Percentiles rank a stretch among this genome's conserved stretches.
Evolutionary conservation across 2,329 filamentous ascomycete species (phyloP).

Genomic region (Colletotrichum euphorbiae): DNA sequence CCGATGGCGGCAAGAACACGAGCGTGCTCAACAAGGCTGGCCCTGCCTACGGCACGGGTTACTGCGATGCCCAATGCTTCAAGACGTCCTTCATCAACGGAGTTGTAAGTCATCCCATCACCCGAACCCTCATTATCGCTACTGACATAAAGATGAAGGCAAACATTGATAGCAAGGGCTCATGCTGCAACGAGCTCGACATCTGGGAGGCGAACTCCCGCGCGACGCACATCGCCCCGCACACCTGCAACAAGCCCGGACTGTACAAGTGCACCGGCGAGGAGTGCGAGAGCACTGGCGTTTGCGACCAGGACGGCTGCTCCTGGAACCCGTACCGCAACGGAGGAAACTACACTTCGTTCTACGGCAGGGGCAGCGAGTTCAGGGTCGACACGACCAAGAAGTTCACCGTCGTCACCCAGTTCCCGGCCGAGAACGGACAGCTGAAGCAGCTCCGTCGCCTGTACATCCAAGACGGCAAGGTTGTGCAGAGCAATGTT

Average conservation of each 20-base stretch:
- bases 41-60: slow-evolving; percentile 70
- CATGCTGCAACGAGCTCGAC: slow-evolving; percentile 77
- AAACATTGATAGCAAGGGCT: slow-evolving; percentile 67
- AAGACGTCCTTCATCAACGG: slow-evolving; percentile 59
- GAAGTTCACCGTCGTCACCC: slow-evolving; percentile 55
- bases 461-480: slow-evolving; percentile 62
- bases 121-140: slow-evolving; percentile 32
- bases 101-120: slow-evolving; percentile 52
- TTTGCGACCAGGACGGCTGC: slow-evolving; percentile 54
- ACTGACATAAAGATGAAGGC: slow-evolving; percentile 50
- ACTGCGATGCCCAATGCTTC: slow-evolving; percentile 69
- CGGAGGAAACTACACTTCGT: slow-evolving; percentile 42
- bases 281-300: slow-evolving; percentile 46
- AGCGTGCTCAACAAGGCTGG: slow-evolving; percentile 65
- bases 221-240: slow-evolving; percentile 68
- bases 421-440: slow-evolving; percentile 52
- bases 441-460: slow-evolving; percentile 59
- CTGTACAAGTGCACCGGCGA: slow-evolving; percentile 52
- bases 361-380: slow-evolving; percentile 41
- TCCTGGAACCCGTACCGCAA: slow-evolving; percentile 51
- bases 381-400: slow-evolving; percentile 44
- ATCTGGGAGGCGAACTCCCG: slow-evolving; percentile 73
- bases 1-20: slow-evolving; percentile 65
- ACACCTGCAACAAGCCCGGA: slow-evolving; percentile 63
- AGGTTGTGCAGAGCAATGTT: slow-evolving; percentile 55